Evolutionary conservation across 306 rosid species (phyloP).

Genomic region (Morella rubra): DNA sequence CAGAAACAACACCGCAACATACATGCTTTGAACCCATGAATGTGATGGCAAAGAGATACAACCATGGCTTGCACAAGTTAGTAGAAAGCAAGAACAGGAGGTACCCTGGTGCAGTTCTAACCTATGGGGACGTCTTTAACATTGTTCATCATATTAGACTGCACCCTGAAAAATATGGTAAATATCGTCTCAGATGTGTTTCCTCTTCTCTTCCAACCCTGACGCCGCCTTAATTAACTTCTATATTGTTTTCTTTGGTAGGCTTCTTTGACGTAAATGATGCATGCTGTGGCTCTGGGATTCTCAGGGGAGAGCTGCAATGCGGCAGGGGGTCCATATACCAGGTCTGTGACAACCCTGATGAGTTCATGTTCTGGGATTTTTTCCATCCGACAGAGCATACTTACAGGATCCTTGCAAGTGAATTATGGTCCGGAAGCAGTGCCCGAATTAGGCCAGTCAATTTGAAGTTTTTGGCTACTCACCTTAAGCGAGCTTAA

Average conservation of each 20-base stretch:
- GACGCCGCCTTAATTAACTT: too few species aligned
- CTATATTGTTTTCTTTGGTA: too few species aligned
- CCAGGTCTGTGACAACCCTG: slow-evolving; percentile 27
- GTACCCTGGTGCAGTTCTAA: slow-evolving; percentile 14
- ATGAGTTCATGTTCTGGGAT: slow-evolving; percentile 40
- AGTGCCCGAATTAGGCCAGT: slow-evolving; percentile 25
- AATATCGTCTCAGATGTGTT: too few species aligned
- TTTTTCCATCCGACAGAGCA: slow-evolving; percentile 43
- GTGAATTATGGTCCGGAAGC: slow-evolving; percentile 37
- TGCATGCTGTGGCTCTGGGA: slow-evolving; percentile 45
- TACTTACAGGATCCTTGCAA: slow-evolving; percentile 32
- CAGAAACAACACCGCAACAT: slow-evolving; percentile 22
- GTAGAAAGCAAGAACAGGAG: slow-evolving; percentile 1
- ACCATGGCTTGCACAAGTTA: slow-evolving; percentile 33
- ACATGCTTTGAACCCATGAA: slow-evolving; percentile 33
- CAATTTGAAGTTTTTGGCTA: slow-evolving; percentile 33
- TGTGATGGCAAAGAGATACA: slow-evolving; percentile 30
- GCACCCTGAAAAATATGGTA: slow-evolving; percentile 31
- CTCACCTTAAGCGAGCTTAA: too few species aligned
- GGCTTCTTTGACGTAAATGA: slow-evolving; percentile 29
- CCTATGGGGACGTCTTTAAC: slow-evolving; percentile 33
- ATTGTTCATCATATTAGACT: slow-evolving; percentile 25
- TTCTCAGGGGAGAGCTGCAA: slow-evolving; percentile 33
- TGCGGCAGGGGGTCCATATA: slow-evolving; percentile 37
- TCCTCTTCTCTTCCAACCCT: too few species aligned